Conservation (phyloP, 2,329 filamentous ascomycete genomes). For the Eutypella sp. region DNA sequence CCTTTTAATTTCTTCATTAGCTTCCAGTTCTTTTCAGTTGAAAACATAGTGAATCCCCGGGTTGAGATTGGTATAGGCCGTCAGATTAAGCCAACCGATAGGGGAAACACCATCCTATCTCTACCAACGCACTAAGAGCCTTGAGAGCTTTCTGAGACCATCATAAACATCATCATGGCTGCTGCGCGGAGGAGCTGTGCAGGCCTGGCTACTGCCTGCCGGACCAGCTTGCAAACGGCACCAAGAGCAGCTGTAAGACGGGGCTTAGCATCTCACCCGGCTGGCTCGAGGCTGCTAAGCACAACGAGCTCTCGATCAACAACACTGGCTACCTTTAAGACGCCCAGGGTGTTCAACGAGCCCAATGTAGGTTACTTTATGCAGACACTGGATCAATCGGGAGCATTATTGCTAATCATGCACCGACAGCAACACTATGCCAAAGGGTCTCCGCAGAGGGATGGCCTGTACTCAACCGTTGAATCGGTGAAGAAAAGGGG, state of each 20-base stretch:
- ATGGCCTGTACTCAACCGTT: slow-evolving; percentile 70
- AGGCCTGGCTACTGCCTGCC: neutral
- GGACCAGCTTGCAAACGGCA: neutral
- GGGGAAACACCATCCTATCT: neutral
- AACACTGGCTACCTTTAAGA: slow-evolving; percentile 78
- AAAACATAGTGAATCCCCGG: neutral
- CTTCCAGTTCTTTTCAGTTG: neutral
- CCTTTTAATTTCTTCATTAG: neutral
- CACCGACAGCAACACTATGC: slow-evolving; percentile 72
- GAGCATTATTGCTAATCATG: neutral
- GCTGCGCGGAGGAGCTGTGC: neutral
- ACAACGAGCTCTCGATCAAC: slow-evolving; percentile 33
- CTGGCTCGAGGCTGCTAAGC: slow-evolving; percentile 17
- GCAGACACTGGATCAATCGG: neutral
- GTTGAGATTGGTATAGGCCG: neutral
- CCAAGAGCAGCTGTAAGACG: neutral
- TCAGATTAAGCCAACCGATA: neutral
- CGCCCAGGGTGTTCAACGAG: slow-evolving; percentile 84
- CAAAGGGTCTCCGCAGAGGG: slow-evolving; percentile 75
- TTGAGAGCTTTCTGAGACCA: neutral
- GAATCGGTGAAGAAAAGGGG: slow-evolving; percentile 62
- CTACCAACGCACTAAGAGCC: neutral
- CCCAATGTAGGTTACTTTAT: slow-evolving; percentile 68
- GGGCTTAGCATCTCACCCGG: neutral
- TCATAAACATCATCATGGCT: neutral